Base-by-base conservation (phyloP, 2,329 filamentous ascomycete species). In the Pseudogymnoascus sp. region DNA sequence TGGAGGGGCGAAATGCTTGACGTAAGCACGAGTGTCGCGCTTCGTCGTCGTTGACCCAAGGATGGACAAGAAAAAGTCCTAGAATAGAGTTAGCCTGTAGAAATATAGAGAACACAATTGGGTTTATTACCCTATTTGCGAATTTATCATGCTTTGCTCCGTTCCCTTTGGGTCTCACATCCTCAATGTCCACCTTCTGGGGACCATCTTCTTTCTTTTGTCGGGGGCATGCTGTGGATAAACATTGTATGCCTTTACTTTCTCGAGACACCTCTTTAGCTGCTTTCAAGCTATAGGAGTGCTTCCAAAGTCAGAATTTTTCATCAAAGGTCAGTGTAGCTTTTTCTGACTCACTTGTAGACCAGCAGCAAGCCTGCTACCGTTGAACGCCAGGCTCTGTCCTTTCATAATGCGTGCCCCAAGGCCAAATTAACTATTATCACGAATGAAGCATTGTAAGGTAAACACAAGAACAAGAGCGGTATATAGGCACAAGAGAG, bases 11-110 rank as follows among this genome's bases (percentile, higher is more conserved):
- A 97, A 96, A 65, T 91, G 92, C 68, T 94, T 89, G 14, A 99
- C 81, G 72, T 97, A 99, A 38, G 90, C 87, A 74, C 90, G 92
- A 58, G 92, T 92, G 77, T 99, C 94, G 69, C 94, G 86, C 75
- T 92, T 96, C 0, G 93, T 97, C 5, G 92, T 90, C 10, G 92
- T 91, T 16, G 92, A 91, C 70, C 90, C 91, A 33, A 99, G 80
- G 3, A 97, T 84, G 14, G 91, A 92, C 33, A 95, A 81, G 69
- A 96, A 87, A 70, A 96, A 89, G 71, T 96, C 91, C 88, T 92
- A 35, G 29, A n/a, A 26, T 33, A 58, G n/a, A 41, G 26, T 67
- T 26, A 69, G 63, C 29, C 29, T 4, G 38, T 39, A 6, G n/a
- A 49, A 52, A 6, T 16, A 35, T 52, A 60, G 37, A 41, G 3